Base-by-base conservation (phyloP, 2,329 filamentous ascomycete species). In the Alternaria brassicae region DNA sequence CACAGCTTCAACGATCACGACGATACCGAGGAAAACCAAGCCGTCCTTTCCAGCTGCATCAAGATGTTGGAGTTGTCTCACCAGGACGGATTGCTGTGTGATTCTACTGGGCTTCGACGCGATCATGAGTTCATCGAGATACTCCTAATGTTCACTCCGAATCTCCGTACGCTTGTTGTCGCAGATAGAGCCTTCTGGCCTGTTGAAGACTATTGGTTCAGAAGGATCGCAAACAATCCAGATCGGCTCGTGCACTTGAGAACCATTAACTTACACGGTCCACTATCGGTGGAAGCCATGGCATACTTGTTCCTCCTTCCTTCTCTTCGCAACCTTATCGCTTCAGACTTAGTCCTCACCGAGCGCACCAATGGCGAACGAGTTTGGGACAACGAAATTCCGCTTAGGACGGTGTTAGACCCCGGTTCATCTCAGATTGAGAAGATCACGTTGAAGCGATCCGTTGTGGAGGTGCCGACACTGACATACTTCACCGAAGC, bases 221-320 rank as follows among this genome's bases (percentile, higher is more conserved):
- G 15, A 3, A 47, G 15, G 9, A 37, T 32, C 6, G 41, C 52
- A 32, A 27, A 17, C 7, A 36, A 58, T 34, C 6, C 36, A 10
- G 21, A 25, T 32, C 34, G 40, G 21, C 37, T 54, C 6, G 9
- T 19, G 13, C 36, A 54, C n/a, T 28, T 58, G 4, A 32, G 2
- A 23, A 41, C n/a, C 41, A 48, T 58, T 3, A 30, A 54, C 36
- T 48, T 58, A 32, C 49, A 58, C 19, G 56, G 50, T 7, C 50
- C 56, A 10, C 56, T 58, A 8, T 42, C 32, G 9, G 19, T 58
- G n/a, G 50, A 58, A 41, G 49, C 53, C 30, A 40, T 47, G 2
- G 56, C 56, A 58, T 44, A 58, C 36, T 36, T 58, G 10, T 58
- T 58, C 41, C 50, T 53, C 15, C 40, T 58, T 13, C 56, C 50